Base-by-base conservation (phyloP, 2,329 filamentous ascomycete genomes). In the Escovopsis sp. region DNA sequence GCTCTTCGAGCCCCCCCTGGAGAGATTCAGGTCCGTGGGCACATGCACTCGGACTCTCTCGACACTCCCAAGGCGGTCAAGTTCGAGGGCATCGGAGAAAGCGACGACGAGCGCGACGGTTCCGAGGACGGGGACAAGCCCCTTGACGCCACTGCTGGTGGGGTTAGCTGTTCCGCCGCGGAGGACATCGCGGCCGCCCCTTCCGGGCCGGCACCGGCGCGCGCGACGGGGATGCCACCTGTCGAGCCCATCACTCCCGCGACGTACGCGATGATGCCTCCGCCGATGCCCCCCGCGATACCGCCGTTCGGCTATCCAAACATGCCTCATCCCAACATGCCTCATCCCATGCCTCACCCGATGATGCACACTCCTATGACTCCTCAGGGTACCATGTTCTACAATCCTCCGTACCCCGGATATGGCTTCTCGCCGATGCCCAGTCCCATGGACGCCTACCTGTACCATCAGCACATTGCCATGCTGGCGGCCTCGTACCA, bases 401-500 rank as follows among this genome's bases (percentile, higher is more conserved):
- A 31, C 28, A 15, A 15, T 10, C 8, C 8, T 15, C 15, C 15
- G 14, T 40, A 40, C 25, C 38, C 39, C 15, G 19, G 34, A 17
- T 40, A 40, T 33, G 36, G 36, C 2, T 35, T 35, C 15, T 31
- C 34, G 7, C 35, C 39, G 2, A 35, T 40, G 8, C 35, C 34
- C 7, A 19, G 34, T 15, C 25, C 34, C 15, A 39, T 41, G 39
- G 31, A 35, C 9, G 28, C 33, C 10, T 21, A 27, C 27, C 33
- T 39, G 23, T 38, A 35, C 11, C 34, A 36, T 31, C 28, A 31
- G 28, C 17, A 41, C 13, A 40, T 46, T 40, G 44, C 39, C 17
- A 43, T 41, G 12, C 41, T 48, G 44, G 41, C 48, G 42, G 41
- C 45, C 7, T 31, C 39, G 9, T 43, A 42, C 15, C 25, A 30